Evolutionary conservation across 257 asterid species (phyloP).

Genomic region (Ehretia macrophylla): DNA sequence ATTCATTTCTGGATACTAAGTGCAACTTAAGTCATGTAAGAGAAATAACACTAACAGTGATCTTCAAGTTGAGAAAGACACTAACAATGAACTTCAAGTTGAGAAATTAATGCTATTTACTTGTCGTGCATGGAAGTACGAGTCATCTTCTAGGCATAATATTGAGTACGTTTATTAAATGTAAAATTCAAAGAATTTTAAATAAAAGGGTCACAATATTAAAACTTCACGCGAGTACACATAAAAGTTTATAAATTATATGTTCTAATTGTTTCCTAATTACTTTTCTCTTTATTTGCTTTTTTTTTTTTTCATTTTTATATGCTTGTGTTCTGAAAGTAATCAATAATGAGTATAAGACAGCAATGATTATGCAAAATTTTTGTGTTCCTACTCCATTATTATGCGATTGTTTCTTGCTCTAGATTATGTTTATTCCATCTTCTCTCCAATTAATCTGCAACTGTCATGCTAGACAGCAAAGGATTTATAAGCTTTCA

Average conservation of each 20-base stretch:
- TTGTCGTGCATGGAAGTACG: too few species aligned
- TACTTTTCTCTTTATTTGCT: not conserved
- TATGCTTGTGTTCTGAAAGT: not conserved
- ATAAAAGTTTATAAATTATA: too few species aligned
- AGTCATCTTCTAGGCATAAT: too few species aligned
- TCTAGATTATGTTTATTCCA: not conserved
- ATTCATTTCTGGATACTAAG: too few species aligned
- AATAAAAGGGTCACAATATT: not conserved
- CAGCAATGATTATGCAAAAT: conserved; percentile 2
- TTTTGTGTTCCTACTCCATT: conserved; percentile 1
- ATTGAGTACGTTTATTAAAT: too few species aligned
- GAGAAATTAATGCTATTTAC: too few species aligned
- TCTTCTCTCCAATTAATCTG: conserved; percentile 3
- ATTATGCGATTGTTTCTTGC: not conserved
- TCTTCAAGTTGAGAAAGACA: too few species aligned
- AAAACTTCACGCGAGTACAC: not conserved
- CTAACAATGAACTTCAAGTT: too few species aligned
- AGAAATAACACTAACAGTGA: too few species aligned
- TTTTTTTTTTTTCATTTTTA: not conserved
- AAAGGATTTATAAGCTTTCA: not conserved
- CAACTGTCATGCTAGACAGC: conserved; percentile 6
- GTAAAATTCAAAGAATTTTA: too few species aligned
- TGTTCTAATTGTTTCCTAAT: not conserved
- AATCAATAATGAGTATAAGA: not conserved
- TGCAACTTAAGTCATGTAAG: too few species aligned